Conservation (phyloP, 1,284 basidiomycete genomes). For the Papiliotrema terrestris region DNA sequence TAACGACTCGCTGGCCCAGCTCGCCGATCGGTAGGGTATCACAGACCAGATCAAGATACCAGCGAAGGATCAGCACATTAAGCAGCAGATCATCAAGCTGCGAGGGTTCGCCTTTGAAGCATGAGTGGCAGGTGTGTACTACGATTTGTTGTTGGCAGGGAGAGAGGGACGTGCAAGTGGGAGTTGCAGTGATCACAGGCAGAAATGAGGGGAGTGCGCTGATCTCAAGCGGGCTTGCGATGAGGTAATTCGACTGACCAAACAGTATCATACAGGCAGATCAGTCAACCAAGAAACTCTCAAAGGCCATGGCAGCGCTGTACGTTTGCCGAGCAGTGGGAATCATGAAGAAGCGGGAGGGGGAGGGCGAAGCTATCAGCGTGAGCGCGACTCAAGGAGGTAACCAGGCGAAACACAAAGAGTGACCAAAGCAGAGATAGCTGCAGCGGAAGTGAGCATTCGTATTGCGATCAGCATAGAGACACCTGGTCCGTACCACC, state of each 20-base stretch:
- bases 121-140: slow-evolving; percentile 39
- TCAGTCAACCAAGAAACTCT: slow-evolving; percentile 23
- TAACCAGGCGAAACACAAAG: too few species aligned
- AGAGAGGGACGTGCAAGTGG: too few species aligned
- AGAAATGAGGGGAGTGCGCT: too few species aligned
- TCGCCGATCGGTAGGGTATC: slow-evolving; percentile 27
- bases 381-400: too few species aligned
- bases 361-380: too few species aligned
- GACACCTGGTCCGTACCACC: too few species aligned
- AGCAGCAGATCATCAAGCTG: slow-evolving; percentile 16
- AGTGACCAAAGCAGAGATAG: too few species aligned
- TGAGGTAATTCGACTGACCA: background rate
- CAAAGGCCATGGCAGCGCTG: slow-evolving; percentile 25
- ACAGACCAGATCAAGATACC: slow-evolving; percentile 20
- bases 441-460: too few species aligned
- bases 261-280: slow-evolving; percentile 15
- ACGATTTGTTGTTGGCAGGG: slow-evolving; percentile 5
- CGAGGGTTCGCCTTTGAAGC: slow-evolving; percentile 35
- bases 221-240: too few species aligned
- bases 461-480: too few species aligned
- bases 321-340: slow-evolving; percentile 15
- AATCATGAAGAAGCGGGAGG: background rate
- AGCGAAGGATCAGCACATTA: slow-evolving; percentile 6
- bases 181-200: too few species aligned
- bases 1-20: slow-evolving; percentile 32